Evolutionary conservation across 1,139 yeast species (phyloP), one percentile per base, ranked within the genome.

Genomic region (Hansenula lynferdii): DNA sequence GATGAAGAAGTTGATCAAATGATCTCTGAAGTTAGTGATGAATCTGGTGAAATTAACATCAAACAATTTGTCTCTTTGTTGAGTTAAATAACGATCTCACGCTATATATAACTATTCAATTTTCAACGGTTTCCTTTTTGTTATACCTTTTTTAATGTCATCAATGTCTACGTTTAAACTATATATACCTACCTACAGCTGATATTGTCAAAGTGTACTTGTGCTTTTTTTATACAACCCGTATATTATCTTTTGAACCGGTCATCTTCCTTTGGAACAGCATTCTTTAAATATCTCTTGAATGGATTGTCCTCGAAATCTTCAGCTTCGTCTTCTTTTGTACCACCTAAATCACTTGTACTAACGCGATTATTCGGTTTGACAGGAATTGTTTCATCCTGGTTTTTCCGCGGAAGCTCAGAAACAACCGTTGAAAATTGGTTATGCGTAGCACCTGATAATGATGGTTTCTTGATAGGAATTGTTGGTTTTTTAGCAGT

Each of bases 1-100:
- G 97, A 92, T 54, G 95, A 90, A 39, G 98, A 92, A 64, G 96
- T 94, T 40, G 95, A 87, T 55, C 95, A 87, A 65, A 92, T 92
- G 97, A 78, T 92, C 60, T 79, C 85, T 59, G 98, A 92, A 61
- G 97, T 97, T 42, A 84, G 92, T 51, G 92, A 90, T 64, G 90
- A 94, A 48, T 95, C 92, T 53, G 97, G 97, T 41, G 95, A 85
- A 65, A 92, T 92, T 58, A 94, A 90, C 64, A 92, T 92, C 62
- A 89, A 85, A 60, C 98, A 92, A 67, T 92, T 92, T 63, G 94
- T 94, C 48, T 84, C 83, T 52, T 74, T 85, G 55, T 73, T 85
- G 14, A 23, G 26, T 23, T 21, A 31, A n/a, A n/a, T n/a, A n/a
- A n/a, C n/a, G n/a, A n/a, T n/a, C n/a, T n/a, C n/a, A n/a, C n/a